Evolutionary conservation across 257 asterid genomes (phyloP).

Genomic region (Przewalskia tangutica): DNA sequence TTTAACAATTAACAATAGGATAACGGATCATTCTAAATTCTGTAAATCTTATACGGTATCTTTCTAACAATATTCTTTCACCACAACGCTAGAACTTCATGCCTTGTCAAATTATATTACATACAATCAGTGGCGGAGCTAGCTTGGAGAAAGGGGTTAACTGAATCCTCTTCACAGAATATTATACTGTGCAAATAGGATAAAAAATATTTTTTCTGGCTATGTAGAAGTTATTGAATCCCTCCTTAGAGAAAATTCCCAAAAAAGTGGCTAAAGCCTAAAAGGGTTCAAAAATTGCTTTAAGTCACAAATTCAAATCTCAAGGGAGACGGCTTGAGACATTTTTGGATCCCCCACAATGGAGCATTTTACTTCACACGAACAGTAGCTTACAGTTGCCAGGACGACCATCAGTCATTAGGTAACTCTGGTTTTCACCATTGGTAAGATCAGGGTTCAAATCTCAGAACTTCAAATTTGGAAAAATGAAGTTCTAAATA

Average conservation of each 20-base stretch:
- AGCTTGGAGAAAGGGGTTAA: no score
- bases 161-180: not conserved
- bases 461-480: not conserved
- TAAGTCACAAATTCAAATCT: not conserved
- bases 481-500: not conserved
- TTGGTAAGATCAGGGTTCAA: not conserved
- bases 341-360: not conserved
- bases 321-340: not conserved
- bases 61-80: not conserved
- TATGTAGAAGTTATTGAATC: not conserved
- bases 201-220: not conserved
- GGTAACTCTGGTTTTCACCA: not conserved
- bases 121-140: no score
- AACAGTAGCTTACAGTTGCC: not conserved
- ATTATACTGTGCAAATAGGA: not conserved
- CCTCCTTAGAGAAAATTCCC: not conserved
- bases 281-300: not conserved
- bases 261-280: not conserved
- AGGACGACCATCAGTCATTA: not conserved
- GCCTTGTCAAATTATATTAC: not conserved
- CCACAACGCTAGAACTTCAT: not conserved
- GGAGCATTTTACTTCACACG: not conserved
- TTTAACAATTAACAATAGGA: not conserved
- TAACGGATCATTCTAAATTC: no score
- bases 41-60: not conserved